Percentiles rank a stretch among this genome's conserved stretches.
phyloP scores from a whole-genome alignment of 306 rosid genomes.

The Rosa persica region DNA sequence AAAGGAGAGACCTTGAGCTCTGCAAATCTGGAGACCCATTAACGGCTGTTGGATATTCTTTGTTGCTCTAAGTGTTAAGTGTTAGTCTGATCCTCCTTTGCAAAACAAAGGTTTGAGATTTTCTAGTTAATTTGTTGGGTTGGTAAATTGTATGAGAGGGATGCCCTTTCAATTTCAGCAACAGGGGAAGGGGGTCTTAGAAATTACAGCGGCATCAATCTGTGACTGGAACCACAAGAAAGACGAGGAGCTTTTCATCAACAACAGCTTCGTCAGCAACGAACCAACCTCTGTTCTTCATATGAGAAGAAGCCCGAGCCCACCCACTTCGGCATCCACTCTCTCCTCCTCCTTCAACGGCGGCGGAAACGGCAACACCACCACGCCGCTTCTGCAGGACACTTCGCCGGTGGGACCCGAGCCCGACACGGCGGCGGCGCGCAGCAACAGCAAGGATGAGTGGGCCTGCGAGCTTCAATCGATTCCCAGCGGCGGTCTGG shows the following conservation, averaged over 20 bases:
- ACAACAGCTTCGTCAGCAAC: slow-evolving; percentile 19
- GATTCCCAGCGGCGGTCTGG: slow-evolving; percentile 21
- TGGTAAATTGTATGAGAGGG: slow-evolving; percentile 20
- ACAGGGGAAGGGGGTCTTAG: slow-evolving; percentile 31
- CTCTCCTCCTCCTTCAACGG: slow-evolving; percentile 44
- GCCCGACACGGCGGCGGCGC: background rate
- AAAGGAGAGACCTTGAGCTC: slow-evolving; percentile 5
- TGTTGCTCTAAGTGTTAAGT: background rate
- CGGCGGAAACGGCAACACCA: slow-evolving; percentile 21
- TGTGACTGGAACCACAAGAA: slow-evolving; percentile 5
- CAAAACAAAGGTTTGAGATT: background rate
- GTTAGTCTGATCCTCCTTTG: background rate
- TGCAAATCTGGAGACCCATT: slow-evolving; percentile 26
- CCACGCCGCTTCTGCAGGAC: slow-evolving; percentile 24
- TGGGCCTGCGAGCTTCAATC: slow-evolving; percentile 35
- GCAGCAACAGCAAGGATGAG: slow-evolving; percentile 22
- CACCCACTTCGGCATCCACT: slow-evolving; percentile 49
- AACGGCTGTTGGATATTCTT: background rate
- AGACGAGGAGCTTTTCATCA: slow-evolving; percentile 8
- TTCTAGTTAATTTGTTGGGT: background rate
- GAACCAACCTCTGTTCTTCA: slow-evolving; percentile 49
- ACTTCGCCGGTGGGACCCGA: slow-evolving; percentile 17
- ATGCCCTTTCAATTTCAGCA: slow-evolving; percentile 33
- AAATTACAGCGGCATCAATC: slow-evolving; percentile 27
- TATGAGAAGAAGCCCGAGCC: slow-evolving; percentile 51